Evolutionary conservation across 2,329 filamentous ascomycete species (phyloP).

Genomic region (Arthroderma sp.): DNA sequence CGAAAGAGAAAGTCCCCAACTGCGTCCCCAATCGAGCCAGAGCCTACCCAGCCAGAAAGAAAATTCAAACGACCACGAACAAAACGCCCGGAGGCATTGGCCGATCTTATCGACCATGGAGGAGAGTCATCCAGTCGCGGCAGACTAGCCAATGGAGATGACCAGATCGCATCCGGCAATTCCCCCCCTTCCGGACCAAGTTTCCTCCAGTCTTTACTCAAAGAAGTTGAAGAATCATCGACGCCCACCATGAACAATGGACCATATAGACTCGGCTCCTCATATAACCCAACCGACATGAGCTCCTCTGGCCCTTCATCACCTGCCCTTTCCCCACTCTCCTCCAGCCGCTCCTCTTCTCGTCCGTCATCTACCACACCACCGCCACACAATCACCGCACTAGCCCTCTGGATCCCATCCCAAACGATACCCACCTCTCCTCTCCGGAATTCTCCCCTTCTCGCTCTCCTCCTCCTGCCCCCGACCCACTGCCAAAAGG

Average conservation of each 20-base stretch:
- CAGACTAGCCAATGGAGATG: constrained; percentile 21
- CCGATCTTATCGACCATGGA: constrained; percentile 24
- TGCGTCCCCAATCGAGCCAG: constrained; percentile 56
- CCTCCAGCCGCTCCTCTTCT: constrained; percentile 51
- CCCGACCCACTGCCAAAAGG: constrained; percentile 4
- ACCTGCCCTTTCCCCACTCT: constrained; percentile 36
- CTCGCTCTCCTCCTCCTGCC: constrained; percentile 37
- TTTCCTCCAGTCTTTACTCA: constrained; percentile 74
- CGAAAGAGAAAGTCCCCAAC: constrained; percentile 67
- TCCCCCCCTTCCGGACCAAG: constrained; percentile 43
- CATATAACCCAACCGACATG: constrained; percentile 26
- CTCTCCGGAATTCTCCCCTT: constrained; percentile 61
- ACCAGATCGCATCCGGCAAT: constrained; percentile 19
- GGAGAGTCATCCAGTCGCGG: constrained; percentile 30
- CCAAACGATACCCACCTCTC: constrained; percentile 65
- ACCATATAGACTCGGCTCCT: constrained; percentile 23
- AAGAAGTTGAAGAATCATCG: constrained; percentile 61
- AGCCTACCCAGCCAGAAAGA: constrained; percentile 58
- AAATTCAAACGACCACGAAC: constrained; percentile 81
- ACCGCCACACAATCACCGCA: constrained; percentile 44
- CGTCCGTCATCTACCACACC: constrained; percentile 57
- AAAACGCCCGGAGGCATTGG: constrained; percentile 48
- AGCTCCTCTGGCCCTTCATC: constrained; percentile 21
- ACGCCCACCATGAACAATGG: constrained; percentile 22
- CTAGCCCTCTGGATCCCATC: constrained; percentile 51